Evolutionary conservation across 2,329 filamentous ascomycete species (phyloP).

Genomic region (Sporothrix phasma): DNA sequence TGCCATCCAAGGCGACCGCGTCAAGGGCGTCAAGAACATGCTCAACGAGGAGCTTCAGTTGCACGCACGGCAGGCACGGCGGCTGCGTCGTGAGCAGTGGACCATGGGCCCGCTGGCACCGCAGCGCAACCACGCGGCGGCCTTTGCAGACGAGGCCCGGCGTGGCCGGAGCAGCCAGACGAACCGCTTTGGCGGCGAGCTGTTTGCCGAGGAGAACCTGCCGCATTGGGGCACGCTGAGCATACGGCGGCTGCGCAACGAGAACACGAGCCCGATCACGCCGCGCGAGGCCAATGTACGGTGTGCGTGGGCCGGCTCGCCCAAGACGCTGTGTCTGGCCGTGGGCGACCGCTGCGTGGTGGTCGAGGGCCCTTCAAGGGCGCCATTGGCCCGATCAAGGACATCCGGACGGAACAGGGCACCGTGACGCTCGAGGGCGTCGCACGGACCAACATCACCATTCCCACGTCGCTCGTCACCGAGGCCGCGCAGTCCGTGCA

Average conservation of each 20-base stretch:
- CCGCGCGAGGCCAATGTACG: slow-evolving; percentile 30
- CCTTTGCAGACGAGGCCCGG: slow-evolving; percentile 14
- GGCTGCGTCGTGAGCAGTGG: slow-evolving; percentile 64
- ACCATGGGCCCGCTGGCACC: slow-evolving; percentile 68
- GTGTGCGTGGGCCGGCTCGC: slow-evolving; percentile 46
- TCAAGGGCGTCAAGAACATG: slow-evolving; percentile 21
- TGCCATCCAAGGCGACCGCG: background rate
- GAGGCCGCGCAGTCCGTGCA: slow-evolving; percentile 32
- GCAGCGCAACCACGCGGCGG: slow-evolving; percentile 45
- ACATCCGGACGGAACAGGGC: slow-evolving; percentile 44
- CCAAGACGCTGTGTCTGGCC: slow-evolving; percentile 50
- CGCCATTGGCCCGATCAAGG: slow-evolving; percentile 64
- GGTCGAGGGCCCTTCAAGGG: slow-evolving; percentile 68
- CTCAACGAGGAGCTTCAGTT: slow-evolving; percentile 27
- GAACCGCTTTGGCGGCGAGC: slow-evolving; percentile 16
- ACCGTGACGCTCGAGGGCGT: slow-evolving; percentile 51
- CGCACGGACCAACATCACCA: slow-evolving; percentile 33
- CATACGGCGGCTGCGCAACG: slow-evolving; percentile 16
- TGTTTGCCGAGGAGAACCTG: slow-evolving; percentile 14
- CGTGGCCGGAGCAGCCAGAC: slow-evolving; percentile 11
- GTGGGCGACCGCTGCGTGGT: slow-evolving; percentile 73
- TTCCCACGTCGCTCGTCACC: slow-evolving; percentile 31
- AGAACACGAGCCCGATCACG: slow-evolving; percentile 17
- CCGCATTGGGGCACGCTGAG: slow-evolving; percentile 19
- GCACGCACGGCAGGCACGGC: slow-evolving; percentile 27